phyloP scores from a whole-genome alignment of 495 filamentous ascomycete species.

The Aspergillus heteromorphus region DNA sequence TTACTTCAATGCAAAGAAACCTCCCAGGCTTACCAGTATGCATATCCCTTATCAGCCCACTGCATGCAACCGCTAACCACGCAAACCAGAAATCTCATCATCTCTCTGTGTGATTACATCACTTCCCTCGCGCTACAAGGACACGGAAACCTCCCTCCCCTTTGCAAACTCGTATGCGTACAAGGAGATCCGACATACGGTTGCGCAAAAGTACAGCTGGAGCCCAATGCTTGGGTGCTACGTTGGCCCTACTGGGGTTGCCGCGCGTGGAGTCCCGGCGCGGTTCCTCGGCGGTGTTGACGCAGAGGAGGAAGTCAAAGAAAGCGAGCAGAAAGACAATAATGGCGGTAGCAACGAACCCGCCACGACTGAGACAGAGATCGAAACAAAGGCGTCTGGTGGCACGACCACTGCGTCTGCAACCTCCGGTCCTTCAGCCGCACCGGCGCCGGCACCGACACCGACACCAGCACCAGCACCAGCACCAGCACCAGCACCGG shows the following conservation, averaged over 20 bases:
- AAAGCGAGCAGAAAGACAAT: constrained; percentile 8
- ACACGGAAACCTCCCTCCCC: constrained; percentile 69
- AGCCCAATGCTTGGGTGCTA: constrained; percentile 72
- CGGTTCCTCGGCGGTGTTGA: constrained; percentile 47
- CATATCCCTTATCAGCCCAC: constrained; percentile 9
- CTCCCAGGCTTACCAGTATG: constrained; percentile 44
- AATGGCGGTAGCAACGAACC: not conserved
- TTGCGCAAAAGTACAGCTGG: constrained; percentile 62
- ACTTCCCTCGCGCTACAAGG: constrained; percentile 68
- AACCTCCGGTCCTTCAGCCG: not conserved
- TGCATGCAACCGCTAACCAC: constrained; percentile 7
- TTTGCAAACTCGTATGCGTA: constrained; percentile 73
- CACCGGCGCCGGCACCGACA: constrained; percentile 9
- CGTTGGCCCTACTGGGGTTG: constrained; percentile 55
- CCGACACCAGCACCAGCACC: constrained; percentile 7
- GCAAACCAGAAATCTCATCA: constrained; percentile 37
- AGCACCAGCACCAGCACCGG: constrained; percentile 7
- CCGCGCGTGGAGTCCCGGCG: constrained; percentile 63
- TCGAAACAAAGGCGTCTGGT: not conserved
- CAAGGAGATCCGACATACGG: constrained; percentile 57
- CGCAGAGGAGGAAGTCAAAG: constrained; percentile 14
- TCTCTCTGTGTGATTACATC: constrained; percentile 74
- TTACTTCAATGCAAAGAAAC: constrained; percentile 49
- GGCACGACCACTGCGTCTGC: constrained; percentile 5
- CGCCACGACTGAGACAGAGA: not conserved